Conservation (phyloP, 768 basidiomycete genomes). For the Porphyrellus cyaneotinctus region DNA sequence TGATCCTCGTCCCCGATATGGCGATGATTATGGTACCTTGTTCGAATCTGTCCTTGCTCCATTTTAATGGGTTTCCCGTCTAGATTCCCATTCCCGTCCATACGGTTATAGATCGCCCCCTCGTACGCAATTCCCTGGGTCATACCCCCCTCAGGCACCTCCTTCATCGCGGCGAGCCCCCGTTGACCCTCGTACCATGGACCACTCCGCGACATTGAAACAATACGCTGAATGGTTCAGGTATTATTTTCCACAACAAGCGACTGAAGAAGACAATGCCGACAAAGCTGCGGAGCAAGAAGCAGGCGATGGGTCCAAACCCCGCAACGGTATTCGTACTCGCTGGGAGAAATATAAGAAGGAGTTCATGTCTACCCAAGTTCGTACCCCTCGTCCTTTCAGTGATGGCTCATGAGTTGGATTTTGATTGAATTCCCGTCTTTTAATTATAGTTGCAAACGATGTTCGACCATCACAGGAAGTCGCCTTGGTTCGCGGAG, state of each 20-base stretch:
- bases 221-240: slow-evolving; percentile 90
- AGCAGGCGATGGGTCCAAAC: slow-evolving; percentile 77
- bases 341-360: slow-evolving; percentile 95
- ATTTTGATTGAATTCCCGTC: slow-evolving; percentile 26
- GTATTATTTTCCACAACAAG: slow-evolving; percentile 68
- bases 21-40: slow-evolving; percentile 73
- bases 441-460: slow-evolving; percentile 78
- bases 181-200: slow-evolving; percentile 75
- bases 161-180: slow-evolving; percentile 59
- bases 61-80: slow-evolving; percentile 10
- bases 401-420: slow-evolving; percentile 3
- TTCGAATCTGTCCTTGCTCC: background rate
- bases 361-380: slow-evolving; percentile 83
- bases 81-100: slow-evolving; percentile 62
- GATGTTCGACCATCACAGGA: slow-evolving; percentile 92
- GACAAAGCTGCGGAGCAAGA: slow-evolving; percentile 84
- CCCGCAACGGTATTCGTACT: slow-evolving; percentile 76
- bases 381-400: slow-evolving; percentile 41
- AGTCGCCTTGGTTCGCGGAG: slow-evolving; percentile 96
- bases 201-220: slow-evolving; percentile 76
- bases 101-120: slow-evolving; percentile 65
- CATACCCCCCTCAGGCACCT: slow-evolving; percentile 39
- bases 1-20: slow-evolving; percentile 78
- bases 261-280: slow-evolving; percentile 75
- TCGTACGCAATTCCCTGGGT: slow-evolving; percentile 45